Base-by-base conservation (phyloP, 2,329 filamentous ascomycete genomes). In the Penicillium sumatraense region DNA sequence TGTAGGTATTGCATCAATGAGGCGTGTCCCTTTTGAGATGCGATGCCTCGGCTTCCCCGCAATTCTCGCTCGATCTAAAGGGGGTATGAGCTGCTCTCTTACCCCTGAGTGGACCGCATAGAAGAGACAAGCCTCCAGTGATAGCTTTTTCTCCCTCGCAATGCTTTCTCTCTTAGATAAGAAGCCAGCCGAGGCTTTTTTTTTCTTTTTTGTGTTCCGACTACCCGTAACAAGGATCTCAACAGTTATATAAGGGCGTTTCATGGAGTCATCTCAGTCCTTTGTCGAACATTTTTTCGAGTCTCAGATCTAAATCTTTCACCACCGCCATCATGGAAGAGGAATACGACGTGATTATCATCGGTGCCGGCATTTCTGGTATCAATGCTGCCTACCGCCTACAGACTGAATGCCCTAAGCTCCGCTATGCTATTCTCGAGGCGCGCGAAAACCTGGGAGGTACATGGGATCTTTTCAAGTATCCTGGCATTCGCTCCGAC, bases 381-480 rank as follows among this genome's bases (percentile, higher is more conserved):
- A 78, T 82, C 67, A 81, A 81, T 55, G 72, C 76, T 16, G 79
- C 73, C 24, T 82, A 82, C 57, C 74, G 78, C 27, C 51, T 79
- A 8, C 74, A 76, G 49, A 66, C 67, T 1, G 56, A 64, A 35
- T 63, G 77, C 16, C 79, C 80, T 1, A 61, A 72, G 18, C 70
- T 72, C 33, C 72, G 67, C 14, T 82, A 80, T 63, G 70, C 74
- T 3, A 75, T 83, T 36, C 70, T 83, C 21, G 80, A 83, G 64
- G 72, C 72, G 26, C 74, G 80, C 50, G 69, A 74, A 54, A 74
- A 77, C 57, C 68, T 82, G 5, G 80, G 80, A n/a, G 80, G 80
- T 14, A 83, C 80, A 20, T 83, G 80, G 80, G 76, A 75, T 45
- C 72, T 81, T n/a, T 82, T 81, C 73, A 76, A 74, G 48, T 82